Evolutionary conservation across 352 stramenopile genomes (phyloP).

Genomic region (Paralagenidium karlingii): DNA sequence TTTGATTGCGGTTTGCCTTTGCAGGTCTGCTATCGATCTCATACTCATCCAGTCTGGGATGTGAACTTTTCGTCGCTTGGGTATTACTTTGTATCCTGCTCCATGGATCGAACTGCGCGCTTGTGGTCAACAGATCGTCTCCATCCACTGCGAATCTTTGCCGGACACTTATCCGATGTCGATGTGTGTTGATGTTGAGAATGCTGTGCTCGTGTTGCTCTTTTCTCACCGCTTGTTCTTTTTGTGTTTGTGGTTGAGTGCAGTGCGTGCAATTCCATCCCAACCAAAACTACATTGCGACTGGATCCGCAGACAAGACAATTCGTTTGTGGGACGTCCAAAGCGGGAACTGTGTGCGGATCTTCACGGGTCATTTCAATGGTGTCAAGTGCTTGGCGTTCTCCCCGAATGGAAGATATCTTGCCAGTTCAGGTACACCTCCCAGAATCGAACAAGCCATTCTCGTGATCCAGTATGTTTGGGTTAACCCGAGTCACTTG

Average conservation of each 20-base stretch:
- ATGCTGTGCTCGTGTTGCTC: background rate
- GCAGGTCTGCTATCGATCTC: slow-evolving; percentile 63
- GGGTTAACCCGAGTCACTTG: no score
- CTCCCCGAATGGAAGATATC: slow-evolving; percentile 83
- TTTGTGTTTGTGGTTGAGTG: slow-evolving; percentile 8
- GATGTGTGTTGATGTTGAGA: no score
- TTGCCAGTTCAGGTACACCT: slow-evolving; percentile 44
- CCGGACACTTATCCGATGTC: slow-evolving; percentile 87
- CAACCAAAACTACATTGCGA: slow-evolving; percentile 94
- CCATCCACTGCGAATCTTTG: slow-evolving; percentile 87
- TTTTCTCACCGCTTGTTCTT: background rate
- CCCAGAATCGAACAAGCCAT: background rate
- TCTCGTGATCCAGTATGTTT: no score
- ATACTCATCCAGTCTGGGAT: slow-evolving; percentile 86
- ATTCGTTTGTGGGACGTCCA: slow-evolving; percentile 92
- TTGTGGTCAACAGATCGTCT: slow-evolving; percentile 90
- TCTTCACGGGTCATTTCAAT: slow-evolving; percentile 86
- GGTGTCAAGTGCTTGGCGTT: slow-evolving; percentile 85
- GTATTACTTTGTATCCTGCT: slow-evolving; percentile 93
- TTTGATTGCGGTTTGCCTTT: no score
- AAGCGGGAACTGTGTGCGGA: slow-evolving; percentile 82
- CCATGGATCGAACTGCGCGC: slow-evolving; percentile 86
- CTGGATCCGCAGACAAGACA: slow-evolving; percentile 90
- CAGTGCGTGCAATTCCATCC: slow-evolving; percentile 89
- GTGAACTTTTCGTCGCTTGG: slow-evolving; percentile 82